A percentile compares a stretch with the other conserved stretches of the same genome.
phyloP scores from a whole-genome alignment of 1,284 basidiomycete genomes.

The Stygiomarasmius scandens region DNA sequence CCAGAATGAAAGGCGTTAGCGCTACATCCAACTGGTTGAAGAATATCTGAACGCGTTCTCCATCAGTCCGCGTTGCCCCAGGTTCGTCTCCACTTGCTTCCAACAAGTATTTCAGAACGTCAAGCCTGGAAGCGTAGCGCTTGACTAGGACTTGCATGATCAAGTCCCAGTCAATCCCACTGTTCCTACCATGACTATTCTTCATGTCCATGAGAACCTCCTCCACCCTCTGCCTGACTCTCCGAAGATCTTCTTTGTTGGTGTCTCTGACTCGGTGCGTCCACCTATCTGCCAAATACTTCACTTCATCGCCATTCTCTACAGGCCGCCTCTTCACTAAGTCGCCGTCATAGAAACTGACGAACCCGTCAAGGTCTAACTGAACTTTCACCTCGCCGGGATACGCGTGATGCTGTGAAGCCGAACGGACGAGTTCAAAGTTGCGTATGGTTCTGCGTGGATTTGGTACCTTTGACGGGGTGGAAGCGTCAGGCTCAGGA shows the following conservation, averaged over 20 bases:
- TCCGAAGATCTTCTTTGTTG: constrained; percentile 18
- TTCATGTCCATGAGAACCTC: constrained; percentile 20
- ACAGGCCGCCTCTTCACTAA: constrained; percentile 37
- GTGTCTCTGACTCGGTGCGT: constrained; percentile 35
- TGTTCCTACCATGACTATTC: constrained; percentile 18
- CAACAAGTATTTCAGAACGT: constrained; percentile 40
- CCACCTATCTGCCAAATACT: constrained; percentile 27
- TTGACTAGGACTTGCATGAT: constrained; percentile 43
- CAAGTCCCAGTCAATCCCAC: constrained; percentile 47
- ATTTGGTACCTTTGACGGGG: neutral
- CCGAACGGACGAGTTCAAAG: constrained; percentile 35
- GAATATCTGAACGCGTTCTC: constrained; percentile 23
- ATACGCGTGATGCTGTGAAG: constrained; percentile 42
- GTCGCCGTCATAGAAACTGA: constrained; percentile 47
- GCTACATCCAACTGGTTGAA: constrained; percentile 36
- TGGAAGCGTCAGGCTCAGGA: neutral
- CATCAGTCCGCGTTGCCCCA: constrained; percentile 9
- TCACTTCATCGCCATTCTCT: constrained; percentile 24
- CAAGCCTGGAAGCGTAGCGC: constrained; percentile 45
- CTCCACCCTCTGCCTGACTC: constrained; percentile 26
- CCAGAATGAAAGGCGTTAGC: constrained; percentile 38
- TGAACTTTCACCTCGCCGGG: constrained; percentile 47
- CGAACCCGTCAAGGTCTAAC: constrained; percentile 41
- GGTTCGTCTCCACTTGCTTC: constrained; percentile 15
- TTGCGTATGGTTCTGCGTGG: constrained; percentile 14